These are phyloP conservation scores for Arthrobotrys pseudoclavata DNA, from an alignment of 2,329 filamentous ascomycete species.

Conservation along the genomic window DNA sequence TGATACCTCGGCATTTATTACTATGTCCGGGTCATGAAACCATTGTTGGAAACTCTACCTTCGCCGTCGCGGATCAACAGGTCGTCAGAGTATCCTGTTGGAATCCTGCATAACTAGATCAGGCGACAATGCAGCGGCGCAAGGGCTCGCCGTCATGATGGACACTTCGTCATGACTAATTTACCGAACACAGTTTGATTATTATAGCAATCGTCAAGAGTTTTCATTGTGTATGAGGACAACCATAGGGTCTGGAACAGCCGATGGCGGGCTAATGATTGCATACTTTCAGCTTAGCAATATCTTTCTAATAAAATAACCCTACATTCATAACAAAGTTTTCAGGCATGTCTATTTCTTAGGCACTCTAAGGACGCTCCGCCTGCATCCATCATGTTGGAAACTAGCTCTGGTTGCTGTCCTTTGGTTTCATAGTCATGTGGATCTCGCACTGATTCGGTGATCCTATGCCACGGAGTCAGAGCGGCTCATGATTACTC, in stretches of 20 bases:
- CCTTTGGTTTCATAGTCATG: constrained; percentile 18
- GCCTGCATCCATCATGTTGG: not conserved
- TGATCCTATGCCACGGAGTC: not conserved
- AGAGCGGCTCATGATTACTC: constrained; percentile 29
- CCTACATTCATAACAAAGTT: not conserved
- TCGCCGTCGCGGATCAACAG: constrained; percentile 33
- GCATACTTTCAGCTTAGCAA: constrained; percentile 9
- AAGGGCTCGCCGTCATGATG: constrained; percentile 21
- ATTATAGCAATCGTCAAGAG: not conserved
- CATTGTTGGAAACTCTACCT: constrained; percentile 9
- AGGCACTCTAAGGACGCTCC: not conserved
- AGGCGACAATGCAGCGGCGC: constrained; percentile 17
- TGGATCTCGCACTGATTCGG: constrained; percentile 15
- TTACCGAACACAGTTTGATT: not conserved
- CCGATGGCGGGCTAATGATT: constrained; percentile 1
- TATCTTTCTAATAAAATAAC: not conserved
- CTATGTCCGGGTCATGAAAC: not conserved
- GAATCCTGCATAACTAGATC: constrained; percentile 20
- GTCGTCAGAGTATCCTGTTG: constrained; percentile 16
- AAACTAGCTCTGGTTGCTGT: not conserved
- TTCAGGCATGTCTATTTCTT: constrained; percentile 7
- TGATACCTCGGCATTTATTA: constrained; percentile 24
- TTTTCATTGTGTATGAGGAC: not conserved
- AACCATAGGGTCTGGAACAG: not conserved
- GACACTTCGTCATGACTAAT: constrained; percentile 18